phyloP scores from a whole-genome alignment of 1,284 basidiomycete species.

The Pascua guehoae region DNA sequence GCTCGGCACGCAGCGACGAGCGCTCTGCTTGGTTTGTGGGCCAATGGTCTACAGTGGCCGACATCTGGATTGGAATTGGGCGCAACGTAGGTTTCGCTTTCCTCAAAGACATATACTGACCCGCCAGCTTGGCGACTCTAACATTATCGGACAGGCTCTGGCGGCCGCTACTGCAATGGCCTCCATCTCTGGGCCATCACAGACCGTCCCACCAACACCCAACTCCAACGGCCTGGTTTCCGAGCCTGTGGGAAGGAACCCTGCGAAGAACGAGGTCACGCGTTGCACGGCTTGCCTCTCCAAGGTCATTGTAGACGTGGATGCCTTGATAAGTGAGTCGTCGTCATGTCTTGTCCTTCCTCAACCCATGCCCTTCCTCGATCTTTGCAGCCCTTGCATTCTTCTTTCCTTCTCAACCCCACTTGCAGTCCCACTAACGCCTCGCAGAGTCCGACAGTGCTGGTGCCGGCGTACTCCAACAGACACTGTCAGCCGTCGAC shows the following conservation, averaged over 20 bases:
- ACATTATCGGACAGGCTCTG: conserved; percentile 33
- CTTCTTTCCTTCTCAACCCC: too few relatives aligned
- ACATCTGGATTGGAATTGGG: conserved; percentile 43
- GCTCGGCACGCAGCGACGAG: conserved; percentile 16
- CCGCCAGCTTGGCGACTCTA: conserved; percentile 29
- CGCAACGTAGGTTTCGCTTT: conserved; percentile 30
- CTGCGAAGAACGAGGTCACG: neutral
- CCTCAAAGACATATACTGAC: conserved; percentile 3
- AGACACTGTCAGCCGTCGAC: neutral
- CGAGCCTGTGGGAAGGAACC: neutral
- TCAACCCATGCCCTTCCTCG: too few relatives aligned
- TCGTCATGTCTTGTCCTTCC: neutral
- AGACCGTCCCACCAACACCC: neutral
- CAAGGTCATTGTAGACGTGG: conserved; percentile 1
- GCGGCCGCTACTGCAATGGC: conserved; percentile 3
- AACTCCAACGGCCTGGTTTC: neutral
- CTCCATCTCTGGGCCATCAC: neutral
- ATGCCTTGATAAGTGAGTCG: neutral
- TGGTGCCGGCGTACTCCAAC: neutral
- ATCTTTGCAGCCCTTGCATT: too few relatives aligned
- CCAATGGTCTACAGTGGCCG: conserved; percentile 31
- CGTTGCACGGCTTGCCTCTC: neutral
- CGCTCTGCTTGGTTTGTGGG: conserved; percentile 26
- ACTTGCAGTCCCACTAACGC: neutral
- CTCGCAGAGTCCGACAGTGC: neutral